These are phyloP conservation scores for Triangularia verruculosa DNA, from an alignment of 2,329 filamentous ascomycete genomes.

Conservation along the genomic window DNA sequence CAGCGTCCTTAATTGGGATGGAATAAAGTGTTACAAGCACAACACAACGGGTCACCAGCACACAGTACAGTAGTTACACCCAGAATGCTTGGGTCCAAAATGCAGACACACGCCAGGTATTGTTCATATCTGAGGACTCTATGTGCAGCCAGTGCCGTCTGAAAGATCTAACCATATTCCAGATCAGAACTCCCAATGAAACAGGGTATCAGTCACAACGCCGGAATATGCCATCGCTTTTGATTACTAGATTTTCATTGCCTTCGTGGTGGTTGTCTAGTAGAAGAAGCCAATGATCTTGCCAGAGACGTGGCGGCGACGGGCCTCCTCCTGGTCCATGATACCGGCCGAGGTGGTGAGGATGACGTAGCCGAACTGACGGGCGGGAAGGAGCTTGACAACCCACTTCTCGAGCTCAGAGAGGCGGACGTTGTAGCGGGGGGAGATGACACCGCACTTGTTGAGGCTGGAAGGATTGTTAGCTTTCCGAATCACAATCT, in stretches of 20 bases:
- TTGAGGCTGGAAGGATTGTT: slow-evolving; percentile 61
- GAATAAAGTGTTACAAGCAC: background rate
- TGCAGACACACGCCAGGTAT: background rate
- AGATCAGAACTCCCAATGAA: slow-evolving; percentile 2
- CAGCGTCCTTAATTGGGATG: background rate
- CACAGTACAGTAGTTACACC: no score
- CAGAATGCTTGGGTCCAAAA: background rate
- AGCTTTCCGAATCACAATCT: background rate
- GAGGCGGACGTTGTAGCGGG: slow-evolving; percentile 99
- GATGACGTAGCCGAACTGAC: slow-evolving; percentile 99
- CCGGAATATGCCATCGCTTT: slow-evolving; percentile 17
- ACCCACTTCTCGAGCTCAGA: slow-evolving; percentile 99
- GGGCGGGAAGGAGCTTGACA: slow-evolving; percentile 95
- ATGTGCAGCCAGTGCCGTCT: background rate
- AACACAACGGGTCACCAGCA: no score
- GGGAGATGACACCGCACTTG: slow-evolving; percentile 99
- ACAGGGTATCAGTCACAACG: slow-evolving; percentile 23
- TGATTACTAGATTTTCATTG: slow-evolving; percentile 19
- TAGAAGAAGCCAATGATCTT: slow-evolving; percentile 99
- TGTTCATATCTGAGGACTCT: background rate
- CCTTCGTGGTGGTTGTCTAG: slow-evolving; percentile 47
- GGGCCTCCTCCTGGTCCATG: slow-evolving; percentile 99
- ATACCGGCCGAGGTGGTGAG: slow-evolving; percentile 98
- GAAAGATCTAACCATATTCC: slow-evolving; percentile 2
- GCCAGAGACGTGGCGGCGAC: slow-evolving; percentile 97